These are phyloP conservation scores for Fusarium praegraminearum DNA, from an alignment of 2,329 filamentous ascomycete genomes.

Conservation along the genomic window DNA sequence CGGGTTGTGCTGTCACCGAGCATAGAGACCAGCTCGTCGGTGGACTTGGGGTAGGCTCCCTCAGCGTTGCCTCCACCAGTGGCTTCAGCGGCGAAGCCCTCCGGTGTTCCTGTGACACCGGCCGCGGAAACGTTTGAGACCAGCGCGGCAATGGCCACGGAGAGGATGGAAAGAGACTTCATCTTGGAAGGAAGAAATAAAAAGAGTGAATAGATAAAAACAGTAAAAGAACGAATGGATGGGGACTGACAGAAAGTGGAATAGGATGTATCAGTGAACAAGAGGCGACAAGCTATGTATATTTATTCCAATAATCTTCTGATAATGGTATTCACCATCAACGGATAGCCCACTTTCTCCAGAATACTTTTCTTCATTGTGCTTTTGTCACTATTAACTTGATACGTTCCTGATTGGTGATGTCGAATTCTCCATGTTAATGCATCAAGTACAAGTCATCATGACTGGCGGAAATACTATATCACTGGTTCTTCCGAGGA, in stretches of 20 bases:
- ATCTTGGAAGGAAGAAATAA: slow-evolving; percentile 23
- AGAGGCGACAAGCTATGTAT: neutral
- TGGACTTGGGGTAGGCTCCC: slow-evolving; percentile 67
- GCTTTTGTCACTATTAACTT: slow-evolving; percentile 2
- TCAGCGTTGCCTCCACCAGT: slow-evolving; percentile 74
- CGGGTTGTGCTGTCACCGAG: slow-evolving; percentile 65
- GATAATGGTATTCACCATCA: neutral
- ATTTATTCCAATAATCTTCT: slow-evolving; percentile 16
- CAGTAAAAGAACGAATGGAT: slow-evolving; percentile 15
- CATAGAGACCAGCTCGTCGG: slow-evolving; percentile 68
- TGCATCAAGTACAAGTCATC: fast-evolving
- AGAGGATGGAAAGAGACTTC: slow-evolving; percentile 32
- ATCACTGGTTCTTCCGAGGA: slow-evolving; percentile 11
- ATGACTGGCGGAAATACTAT: slow-evolving; percentile 17
- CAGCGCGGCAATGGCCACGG: slow-evolving; percentile 35
- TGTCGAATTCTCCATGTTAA: neutral
- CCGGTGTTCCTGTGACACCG: slow-evolving; percentile 52
- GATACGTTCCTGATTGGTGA: neutral
- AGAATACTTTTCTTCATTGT: neutral
- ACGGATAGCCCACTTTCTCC: neutral
- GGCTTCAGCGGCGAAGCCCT: slow-evolving; percentile 62
- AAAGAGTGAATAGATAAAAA: slow-evolving; percentile 9
- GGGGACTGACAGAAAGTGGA: neutral
- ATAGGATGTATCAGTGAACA: neutral
- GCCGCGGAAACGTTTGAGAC: slow-evolving; percentile 30